Evolutionary conservation across 2,329 filamentous ascomycete genomes (phyloP), one percentile per base, ranked within the genome.

Genomic region (Aspergillus puulaauensis): DNA sequence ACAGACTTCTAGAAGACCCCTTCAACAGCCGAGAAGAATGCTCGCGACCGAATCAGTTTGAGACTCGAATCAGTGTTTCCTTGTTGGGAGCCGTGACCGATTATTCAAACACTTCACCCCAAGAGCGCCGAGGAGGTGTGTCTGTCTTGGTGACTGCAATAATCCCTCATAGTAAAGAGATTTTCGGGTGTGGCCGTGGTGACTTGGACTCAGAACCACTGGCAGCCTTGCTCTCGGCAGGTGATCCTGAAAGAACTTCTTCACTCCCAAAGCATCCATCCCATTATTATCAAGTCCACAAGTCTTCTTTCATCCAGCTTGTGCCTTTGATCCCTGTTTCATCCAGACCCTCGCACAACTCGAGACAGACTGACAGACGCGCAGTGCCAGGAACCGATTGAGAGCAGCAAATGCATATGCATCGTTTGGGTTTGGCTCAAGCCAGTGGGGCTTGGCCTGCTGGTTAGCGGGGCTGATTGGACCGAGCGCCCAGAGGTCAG

Each of bases 401-500:
- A 14, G 37, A 45, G 41, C 33, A 9, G 52, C 21, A 14, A 33
- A 11, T 27, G 15, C 23, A 24, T 23, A 24, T 63, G 60, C 50
- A 59, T 62, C 60, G 63, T 60, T 57, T 48, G 48, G 54, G 19
- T 55, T 61, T 60, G 57, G 57, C 56, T 31, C 54, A 61, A 58
- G 45, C 45, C 44, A 55, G 31, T 48, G 60, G 61, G 62, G 62
- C 55, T 57, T 61, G 43, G 43, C 14, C 12, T 15, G 43, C 14
- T 35, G 46, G 40, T 58, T 64, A 58, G 61, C 59, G 58, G 56
- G 61, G 54, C 52, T 65, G 60, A 58, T 64, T 66, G 64, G 65
- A 62, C 64, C 57, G 55, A 64, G 65, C 65, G 61, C 52, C 57
- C 27, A 11, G 27, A 49, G 52, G 54, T 46, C 41, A 61, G 58